These are phyloP conservation scores for Colletotrichum scovillei DNA, from an alignment of 2,329 filamentous ascomycete species.

Conservation along the genomic window DNA sequence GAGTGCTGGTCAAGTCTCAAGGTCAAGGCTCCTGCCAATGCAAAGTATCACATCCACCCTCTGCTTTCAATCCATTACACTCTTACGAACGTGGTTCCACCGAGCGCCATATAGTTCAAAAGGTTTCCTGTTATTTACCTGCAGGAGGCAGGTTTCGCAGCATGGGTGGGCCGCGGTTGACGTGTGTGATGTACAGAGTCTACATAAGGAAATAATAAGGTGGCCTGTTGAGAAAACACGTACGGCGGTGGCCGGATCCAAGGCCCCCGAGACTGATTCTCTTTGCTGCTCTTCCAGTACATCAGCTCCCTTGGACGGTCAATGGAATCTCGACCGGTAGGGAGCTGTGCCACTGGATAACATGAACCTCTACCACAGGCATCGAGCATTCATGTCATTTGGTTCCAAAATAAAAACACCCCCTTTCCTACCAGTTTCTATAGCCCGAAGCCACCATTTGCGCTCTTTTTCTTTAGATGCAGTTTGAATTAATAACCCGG, in stretches of 20 bases:
- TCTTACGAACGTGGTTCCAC: neutral
- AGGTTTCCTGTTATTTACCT: slow-evolving; percentile 31
- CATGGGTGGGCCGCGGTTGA: slow-evolving; percentile 25
- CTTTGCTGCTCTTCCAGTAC: slow-evolving; percentile 17
- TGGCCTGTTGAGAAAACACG: slow-evolving; percentile 20
- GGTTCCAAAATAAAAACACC: slow-evolving; percentile 21
- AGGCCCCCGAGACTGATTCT: neutral
- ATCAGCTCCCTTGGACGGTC: neutral
- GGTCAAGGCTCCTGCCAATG: neutral
- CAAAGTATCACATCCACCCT: neutral
- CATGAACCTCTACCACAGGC: slow-evolving; percentile 32
- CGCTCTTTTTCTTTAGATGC: slow-evolving; percentile 33
- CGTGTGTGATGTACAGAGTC: slow-evolving; percentile 38
- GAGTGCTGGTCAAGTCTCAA: neutral
- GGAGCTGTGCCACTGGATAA: slow-evolving; percentile 4
- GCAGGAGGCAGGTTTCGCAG: slow-evolving; percentile 33
- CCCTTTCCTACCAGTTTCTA: slow-evolving; percentile 24
- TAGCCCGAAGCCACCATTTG: slow-evolving; percentile 25
- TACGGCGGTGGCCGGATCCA: slow-evolving; percentile 15
- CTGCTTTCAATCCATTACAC: neutral
- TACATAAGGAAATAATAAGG: slow-evolving; percentile 38
- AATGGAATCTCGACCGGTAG: slow-evolving; percentile 1
- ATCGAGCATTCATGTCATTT: slow-evolving; percentile 28
- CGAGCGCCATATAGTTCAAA: neutral
- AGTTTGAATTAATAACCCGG: slow-evolving; percentile 28